Conservation (phyloP, 345 rosid species). For the Luvunga scandens region DNA sequence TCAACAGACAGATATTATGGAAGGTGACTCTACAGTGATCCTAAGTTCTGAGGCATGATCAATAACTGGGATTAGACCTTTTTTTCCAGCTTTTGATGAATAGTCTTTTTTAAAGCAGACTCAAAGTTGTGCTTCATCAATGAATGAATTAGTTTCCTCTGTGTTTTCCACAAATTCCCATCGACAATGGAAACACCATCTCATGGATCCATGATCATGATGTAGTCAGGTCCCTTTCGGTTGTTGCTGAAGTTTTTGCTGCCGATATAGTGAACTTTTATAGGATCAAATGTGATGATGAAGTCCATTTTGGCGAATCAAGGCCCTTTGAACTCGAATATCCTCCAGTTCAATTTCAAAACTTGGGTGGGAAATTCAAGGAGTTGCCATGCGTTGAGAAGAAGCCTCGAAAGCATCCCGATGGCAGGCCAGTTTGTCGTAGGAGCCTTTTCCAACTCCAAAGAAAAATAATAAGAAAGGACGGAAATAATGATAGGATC, state of each 20-base stretch:
- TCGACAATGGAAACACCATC: too few species aligned
- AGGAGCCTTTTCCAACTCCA: neutral
- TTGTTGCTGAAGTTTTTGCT: constrained; percentile 19
- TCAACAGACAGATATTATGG: constrained; percentile 28
- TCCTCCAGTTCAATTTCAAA: constrained; percentile 3
- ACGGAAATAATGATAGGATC: too few species aligned
- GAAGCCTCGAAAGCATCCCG: constrained; percentile 15
- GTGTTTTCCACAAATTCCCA: too few species aligned
- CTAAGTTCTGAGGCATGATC: neutral
- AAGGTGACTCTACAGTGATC: neutral
- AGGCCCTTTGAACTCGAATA: constrained; percentile 23
- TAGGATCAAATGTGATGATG: constrained; percentile 10
- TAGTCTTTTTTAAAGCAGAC: neutral
- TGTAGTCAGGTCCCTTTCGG: neutral
- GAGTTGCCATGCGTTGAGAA: neutral
- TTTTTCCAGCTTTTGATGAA: neutral
- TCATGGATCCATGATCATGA: too few species aligned
- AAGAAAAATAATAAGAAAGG: neutral
- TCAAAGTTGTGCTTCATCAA: neutral
- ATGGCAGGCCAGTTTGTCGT: constrained; percentile 15
- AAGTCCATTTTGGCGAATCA: constrained; percentile 13
- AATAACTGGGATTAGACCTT: constrained; percentile 10
- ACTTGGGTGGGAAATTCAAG: neutral
- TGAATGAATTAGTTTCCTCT: too few species aligned
- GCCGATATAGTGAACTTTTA: constrained; percentile 4